Evolutionary conservation across 768 basidiomycete genomes (phyloP).

Genomic region (Suillus bovinus): DNA sequence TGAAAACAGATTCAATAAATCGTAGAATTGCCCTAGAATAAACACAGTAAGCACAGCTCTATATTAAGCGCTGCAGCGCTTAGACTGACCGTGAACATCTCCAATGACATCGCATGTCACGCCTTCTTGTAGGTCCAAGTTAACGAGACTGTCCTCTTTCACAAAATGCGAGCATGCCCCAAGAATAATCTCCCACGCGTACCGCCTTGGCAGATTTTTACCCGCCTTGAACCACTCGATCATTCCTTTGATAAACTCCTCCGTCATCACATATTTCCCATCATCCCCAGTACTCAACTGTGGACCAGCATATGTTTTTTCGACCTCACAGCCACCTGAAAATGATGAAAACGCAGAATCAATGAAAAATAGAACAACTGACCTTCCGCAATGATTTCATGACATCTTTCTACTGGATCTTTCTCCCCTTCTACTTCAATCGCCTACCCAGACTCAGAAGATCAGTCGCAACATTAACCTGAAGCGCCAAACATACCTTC

Average conservation of each 20-base stretch:
- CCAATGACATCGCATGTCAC: slow-evolving; percentile 92
- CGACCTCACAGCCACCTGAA: slow-evolving; percentile 77
- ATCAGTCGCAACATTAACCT: neutral
- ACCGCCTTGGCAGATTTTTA: slow-evolving; percentile 86
- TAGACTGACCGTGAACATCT: slow-evolving; percentile 81
- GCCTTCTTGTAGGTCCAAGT: slow-evolving; percentile 72
- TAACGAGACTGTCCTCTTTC: slow-evolving; percentile 80
- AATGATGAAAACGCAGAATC: slow-evolving; percentile 11
- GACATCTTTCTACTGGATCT: slow-evolving; percentile 69
- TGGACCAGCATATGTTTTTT: slow-evolving; percentile 75
- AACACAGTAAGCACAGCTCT: slow-evolving; percentile 1
- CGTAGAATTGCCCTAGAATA: slow-evolving; percentile 86
- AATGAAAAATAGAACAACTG: slow-evolving; percentile 13
- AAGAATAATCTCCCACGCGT: slow-evolving; percentile 95
- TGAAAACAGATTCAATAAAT: slow-evolving; percentile 83
- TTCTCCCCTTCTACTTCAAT: slow-evolving; percentile 93
- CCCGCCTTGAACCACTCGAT: slow-evolving; percentile 91
- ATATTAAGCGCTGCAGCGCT: slow-evolving; percentile 1
- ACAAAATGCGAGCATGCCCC: slow-evolving; percentile 77
- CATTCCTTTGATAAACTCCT: slow-evolving; percentile 82
- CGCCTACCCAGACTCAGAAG: slow-evolving; percentile 49
- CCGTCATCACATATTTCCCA: slow-evolving; percentile 71
- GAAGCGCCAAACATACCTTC: slow-evolving; percentile 51
- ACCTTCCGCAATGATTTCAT: slow-evolving; percentile 81
- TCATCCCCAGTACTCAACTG: slow-evolving; percentile 56